A percentile compares a stretch with the other conserved stretches of the same genome.
Conservation (phyloP, 441 rosid species). For the Populus trichocarpa region DNA sequence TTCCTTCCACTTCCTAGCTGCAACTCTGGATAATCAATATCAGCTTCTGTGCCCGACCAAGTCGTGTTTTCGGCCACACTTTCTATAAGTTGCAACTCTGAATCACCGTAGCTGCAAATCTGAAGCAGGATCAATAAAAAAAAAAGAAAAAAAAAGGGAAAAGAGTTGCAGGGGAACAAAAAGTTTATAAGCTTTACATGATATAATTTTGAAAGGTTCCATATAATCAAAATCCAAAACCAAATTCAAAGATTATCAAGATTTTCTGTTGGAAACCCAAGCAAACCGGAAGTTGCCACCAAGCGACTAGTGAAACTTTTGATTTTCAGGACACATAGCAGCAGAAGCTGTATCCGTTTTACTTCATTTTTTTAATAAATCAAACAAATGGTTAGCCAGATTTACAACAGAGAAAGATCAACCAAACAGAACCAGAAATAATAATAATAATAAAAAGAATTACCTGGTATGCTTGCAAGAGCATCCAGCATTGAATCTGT, state of each 20-base stretch:
- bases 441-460: background rate
- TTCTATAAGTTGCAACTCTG: too few species aligned
- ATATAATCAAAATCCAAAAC: background rate
- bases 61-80: too few species aligned
- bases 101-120: background rate
- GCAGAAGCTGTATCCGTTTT: background rate
- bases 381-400: background rate
- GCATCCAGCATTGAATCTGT: background rate
- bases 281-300: background rate
- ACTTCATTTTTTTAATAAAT: background rate
- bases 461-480: background rate
- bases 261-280: background rate
- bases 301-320: background rate
- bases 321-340: background rate
- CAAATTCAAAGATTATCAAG: background rate
- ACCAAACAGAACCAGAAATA: background rate
- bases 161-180: too few species aligned
- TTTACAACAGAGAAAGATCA: background rate
- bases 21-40: too few species aligned
- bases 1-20: conserved; percentile 15
- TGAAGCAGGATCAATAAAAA: background rate
- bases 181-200: background rate
- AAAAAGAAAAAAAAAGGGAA: background rate
- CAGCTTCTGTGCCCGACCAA: too few species aligned
- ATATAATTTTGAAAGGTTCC: background rate